Base-by-base conservation (phyloP, 768 basidiomycete species). In the Filobasidium wieringae region DNA sequence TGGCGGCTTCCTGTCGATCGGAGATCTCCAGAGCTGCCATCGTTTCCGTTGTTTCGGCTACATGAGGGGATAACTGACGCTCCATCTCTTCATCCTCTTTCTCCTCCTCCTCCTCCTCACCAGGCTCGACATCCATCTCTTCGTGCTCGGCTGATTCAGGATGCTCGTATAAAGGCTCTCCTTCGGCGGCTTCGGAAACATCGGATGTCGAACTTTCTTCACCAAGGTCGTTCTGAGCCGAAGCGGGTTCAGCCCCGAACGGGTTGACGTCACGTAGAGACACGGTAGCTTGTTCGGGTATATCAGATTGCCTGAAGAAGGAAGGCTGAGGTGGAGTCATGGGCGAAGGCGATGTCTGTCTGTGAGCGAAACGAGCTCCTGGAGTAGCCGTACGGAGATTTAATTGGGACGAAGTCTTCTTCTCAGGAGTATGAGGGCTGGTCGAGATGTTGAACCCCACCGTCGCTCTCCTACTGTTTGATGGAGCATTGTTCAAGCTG, bases 401-500 rank as follows among this genome's bases (percentile, higher is more conserved):
- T 29, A 14, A 9, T 39, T 26, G 32, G 22, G 34, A 27, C 52
- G 17, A 55, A 37, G 27, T 19, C 24, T 6, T 56, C 57, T 26
- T 12, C 53, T 40, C 19, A 53, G n/a, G 70, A 68, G 9, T 68
- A 69, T 2, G 61, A 52, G 17, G 68, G 70, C 27, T 64, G 34
- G 4, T 53, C 63, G 40, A 69, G 63, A 2, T n/a, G n/a, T n/a
- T n/a, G n/a, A n/a, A n/a, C n/a, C 68, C 68, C n/a, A 69, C 62
- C 0, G 70, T 72, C 0, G 66, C 64, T n/a, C 70, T 26, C 53
- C 68, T 52, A n/a, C n/a, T n/a, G n/a, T n/a, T n/a, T n/a, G n/a
- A n/a, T n/a, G n/a, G n/a, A n/a, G n/a, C n/a, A 14, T 47, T 40
- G 37, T 40, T 40, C 37, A 11, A 3, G n/a, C 58, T 63, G 41